These are phyloP conservation scores for Chlorella vulgaris DNA, from an alignment of 139 green algal genomes.

Conservation along the genomic window DNA sequence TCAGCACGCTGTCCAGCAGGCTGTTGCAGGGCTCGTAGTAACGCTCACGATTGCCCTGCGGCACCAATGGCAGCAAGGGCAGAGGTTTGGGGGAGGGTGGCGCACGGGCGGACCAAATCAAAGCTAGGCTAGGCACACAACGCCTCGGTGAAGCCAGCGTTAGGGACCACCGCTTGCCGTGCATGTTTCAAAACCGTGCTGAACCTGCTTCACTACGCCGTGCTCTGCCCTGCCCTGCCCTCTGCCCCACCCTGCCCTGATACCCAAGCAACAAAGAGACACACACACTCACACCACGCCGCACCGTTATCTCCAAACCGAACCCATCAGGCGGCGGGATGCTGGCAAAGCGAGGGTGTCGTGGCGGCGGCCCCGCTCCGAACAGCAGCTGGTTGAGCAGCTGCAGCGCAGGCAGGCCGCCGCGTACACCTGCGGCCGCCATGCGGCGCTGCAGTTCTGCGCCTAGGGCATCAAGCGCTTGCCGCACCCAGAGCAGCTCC, in stretches of 20 bases:
- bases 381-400: slow-evolving; percentile 54
- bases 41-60: slow-evolving; percentile 42
- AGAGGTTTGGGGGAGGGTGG: too few relatives aligned
- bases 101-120: too few relatives aligned
- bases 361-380: slow-evolving; percentile 7
- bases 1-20: slow-evolving; percentile 56
- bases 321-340: slow-evolving; percentile 25
- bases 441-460: slow-evolving; percentile 40
- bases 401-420: slow-evolving; percentile 33
- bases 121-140: too few relatives aligned
- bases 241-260: too few relatives aligned
- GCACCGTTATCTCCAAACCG: slow-evolving; percentile 28
- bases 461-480: slow-evolving; percentile 30
- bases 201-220: too few relatives aligned
- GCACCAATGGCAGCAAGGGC: neutral
- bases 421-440: neutral
- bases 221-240: too few relatives aligned
- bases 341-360: neutral
- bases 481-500: slow-evolving; percentile 20
- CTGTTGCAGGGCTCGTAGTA: slow-evolving; percentile 64
- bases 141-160: too few relatives aligned
- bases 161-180: too few relatives aligned
- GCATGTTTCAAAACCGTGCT: too few relatives aligned
- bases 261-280: too few relatives aligned
- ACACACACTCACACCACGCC: neutral